A percentile compares a stretch with the other conserved stretches of the same genome.
phyloP scores from a whole-genome alignment of 345 rosid species.

The Raphanus raphanistrum region DNA sequence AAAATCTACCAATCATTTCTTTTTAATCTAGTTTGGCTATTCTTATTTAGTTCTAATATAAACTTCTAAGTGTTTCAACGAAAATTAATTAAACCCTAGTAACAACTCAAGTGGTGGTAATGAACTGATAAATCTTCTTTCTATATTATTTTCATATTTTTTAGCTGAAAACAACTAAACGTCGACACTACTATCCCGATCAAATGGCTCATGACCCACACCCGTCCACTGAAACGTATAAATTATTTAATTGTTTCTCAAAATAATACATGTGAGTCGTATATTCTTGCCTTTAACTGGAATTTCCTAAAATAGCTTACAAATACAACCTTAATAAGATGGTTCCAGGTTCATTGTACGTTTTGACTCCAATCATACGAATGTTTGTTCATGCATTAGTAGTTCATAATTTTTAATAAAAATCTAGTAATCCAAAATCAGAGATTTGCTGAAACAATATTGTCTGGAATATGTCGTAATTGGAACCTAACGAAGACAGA shows the following conservation, averaged over 20 bases:
- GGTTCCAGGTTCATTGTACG: slow-evolving; percentile 27
- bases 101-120: background rate
- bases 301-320: slow-evolving; percentile 26
- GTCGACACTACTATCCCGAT: background rate
- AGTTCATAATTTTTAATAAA: background rate
- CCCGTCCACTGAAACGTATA: background rate
- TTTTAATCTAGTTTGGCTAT: background rate
- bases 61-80: background rate
- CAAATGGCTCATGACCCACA: background rate
- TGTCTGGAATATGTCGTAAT: slow-evolving; percentile 37
- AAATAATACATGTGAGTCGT: slow-evolving; percentile 12
- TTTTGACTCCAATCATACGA: slow-evolving; percentile 32
- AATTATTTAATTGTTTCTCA: background rate
- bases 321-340: background rate
- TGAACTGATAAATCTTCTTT: background rate
- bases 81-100: background rate
- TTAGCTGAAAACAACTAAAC: background rate
- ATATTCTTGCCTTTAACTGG: background rate
- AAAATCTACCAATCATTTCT: background rate
- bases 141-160: background rate
- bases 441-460: slow-evolving; percentile 34
- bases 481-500: slow-evolving; percentile 16
- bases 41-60: background rate
- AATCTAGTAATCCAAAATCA: slow-evolving; percentile 35
- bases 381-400: slow-evolving; percentile 24